These are phyloP conservation scores for Ceratobasidium sp. DNA, from an alignment of 1,284 basidiomycete species.

Conservation along the genomic window DNA sequence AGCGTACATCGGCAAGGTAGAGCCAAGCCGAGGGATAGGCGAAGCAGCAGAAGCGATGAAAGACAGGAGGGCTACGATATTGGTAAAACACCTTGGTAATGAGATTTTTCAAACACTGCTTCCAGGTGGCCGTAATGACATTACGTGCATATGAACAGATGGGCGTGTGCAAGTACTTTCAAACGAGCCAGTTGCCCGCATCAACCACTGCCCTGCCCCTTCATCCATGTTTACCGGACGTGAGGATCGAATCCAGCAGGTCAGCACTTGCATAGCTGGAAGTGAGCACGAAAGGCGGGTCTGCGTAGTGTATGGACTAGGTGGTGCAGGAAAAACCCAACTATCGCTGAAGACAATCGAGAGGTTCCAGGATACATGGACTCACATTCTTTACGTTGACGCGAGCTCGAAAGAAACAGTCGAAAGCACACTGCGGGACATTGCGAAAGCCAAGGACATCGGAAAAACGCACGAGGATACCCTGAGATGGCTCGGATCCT, in stretches of 20 bases:
- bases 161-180: neutral
- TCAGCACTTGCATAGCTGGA: neutral
- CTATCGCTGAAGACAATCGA: constrained; percentile 1
- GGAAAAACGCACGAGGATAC: neutral
- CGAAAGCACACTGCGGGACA: neutral
- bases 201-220: neutral
- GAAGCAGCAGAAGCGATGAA: neutral
- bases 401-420: neutral
- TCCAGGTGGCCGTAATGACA: no score
- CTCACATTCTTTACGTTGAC: constrained; percentile 3
- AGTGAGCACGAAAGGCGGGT: neutral
- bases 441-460: neutral
- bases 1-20: neutral
- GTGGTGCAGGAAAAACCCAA: constrained; percentile 14
- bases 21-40: neutral
- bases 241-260: neutral
- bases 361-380: neutral
- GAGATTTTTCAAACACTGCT: no score
- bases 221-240: neutral
- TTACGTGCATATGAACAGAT: no score
- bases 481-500: neutral
- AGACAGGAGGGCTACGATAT: neutral
- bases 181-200: neutral
- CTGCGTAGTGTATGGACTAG: constrained; percentile 14
- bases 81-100: neutral